A percentile compares a stretch with the other conserved stretches of the same genome.
Conservation (phyloP, 2,329 filamentous ascomycete genomes). For the Stachybotrys echinatus region DNA sequence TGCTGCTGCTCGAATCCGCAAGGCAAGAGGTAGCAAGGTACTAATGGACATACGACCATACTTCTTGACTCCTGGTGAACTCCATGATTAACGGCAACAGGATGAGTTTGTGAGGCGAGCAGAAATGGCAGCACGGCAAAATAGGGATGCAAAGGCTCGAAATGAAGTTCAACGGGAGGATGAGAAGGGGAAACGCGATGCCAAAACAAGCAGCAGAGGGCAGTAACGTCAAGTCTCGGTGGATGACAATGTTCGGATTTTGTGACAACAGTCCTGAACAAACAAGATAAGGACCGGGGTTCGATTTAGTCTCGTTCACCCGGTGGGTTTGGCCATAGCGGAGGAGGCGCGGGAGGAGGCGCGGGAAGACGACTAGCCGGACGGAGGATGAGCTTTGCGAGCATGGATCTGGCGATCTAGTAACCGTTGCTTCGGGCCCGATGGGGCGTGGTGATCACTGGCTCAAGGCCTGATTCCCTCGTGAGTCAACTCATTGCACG, state of each 20-base stretch:
- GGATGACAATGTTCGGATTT: too few species aligned
- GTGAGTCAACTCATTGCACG: too few species aligned
- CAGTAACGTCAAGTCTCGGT: too few species aligned
- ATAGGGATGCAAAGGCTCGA: slow-evolving; percentile 15
- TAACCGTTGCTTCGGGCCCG: neutral
- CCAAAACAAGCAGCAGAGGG: neutral
- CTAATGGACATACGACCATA: slow-evolving; percentile 1
- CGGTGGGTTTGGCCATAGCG: too few species aligned
- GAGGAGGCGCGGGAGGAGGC: too few species aligned
- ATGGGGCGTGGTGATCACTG: slow-evolving; percentile 3
- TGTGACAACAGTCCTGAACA: too few species aligned
- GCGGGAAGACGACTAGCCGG: too few species aligned
- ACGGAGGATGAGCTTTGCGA: neutral
- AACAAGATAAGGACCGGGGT: too few species aligned
- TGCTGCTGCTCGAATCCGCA: slow-evolving; percentile 34
- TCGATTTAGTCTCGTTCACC: too few species aligned
- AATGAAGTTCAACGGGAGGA: neutral
- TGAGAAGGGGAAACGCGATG: neutral
- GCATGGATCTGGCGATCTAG: neutral
- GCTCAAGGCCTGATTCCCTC: neutral
- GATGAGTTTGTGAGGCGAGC: slow-evolving; percentile 30
- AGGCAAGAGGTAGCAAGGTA: slow-evolving; percentile 34
- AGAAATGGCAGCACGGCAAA: slow-evolving; percentile 25
- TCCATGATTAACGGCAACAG: slow-evolving; percentile 11
- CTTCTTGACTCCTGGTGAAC: neutral